phyloP scores from a whole-genome alignment of 129 eudicot species.

The Escallonia rubra region DNA sequence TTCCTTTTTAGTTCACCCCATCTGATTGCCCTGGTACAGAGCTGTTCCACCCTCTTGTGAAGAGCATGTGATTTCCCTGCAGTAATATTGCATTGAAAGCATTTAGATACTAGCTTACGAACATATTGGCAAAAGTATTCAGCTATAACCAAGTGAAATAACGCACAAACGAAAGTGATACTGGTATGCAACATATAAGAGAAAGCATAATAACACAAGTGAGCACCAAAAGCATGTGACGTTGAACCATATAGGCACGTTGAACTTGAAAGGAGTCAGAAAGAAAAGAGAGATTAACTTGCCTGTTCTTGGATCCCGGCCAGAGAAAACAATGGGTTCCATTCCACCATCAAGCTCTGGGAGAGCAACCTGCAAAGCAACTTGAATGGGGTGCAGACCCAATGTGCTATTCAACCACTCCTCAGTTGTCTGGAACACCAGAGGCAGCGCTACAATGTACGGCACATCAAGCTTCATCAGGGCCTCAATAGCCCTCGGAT shows the following conservation, averaged over 20 bases:
- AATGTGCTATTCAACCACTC: conserved; percentile 97
- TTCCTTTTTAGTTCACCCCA: conserved; percentile 89
- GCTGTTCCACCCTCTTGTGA: conserved; percentile 98
- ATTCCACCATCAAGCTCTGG: conserved; percentile 99
- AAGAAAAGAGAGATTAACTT: conserved; percentile 8
- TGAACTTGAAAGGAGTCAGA: too few species aligned
- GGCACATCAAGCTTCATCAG: conserved; percentile 97
- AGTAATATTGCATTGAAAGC: conserved; percentile 3
- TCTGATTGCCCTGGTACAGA: conserved; percentile 89
- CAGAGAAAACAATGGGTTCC: conserved; percentile 96
- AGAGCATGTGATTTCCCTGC: conserved; percentile 99
- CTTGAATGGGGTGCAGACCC: conserved; percentile 99
- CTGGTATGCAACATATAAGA: not conserved
- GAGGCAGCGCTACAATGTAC: conserved; percentile 83
- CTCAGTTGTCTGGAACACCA: conserved; percentile 98
- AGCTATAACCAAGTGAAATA: not conserved
- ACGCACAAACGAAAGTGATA: too few species aligned
- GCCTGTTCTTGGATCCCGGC: conserved; percentile 98
- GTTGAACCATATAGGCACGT: too few species aligned
- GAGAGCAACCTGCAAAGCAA: conserved; percentile 96
- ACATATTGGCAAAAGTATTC: not conserved
- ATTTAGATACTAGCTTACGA: conserved; percentile 10
- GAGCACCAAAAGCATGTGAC: too few species aligned
- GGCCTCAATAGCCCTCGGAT: conserved; percentile 89
- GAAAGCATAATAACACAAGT: not conserved